Conservation (phyloP, 2,329 filamentous ascomycete genomes). For the Penicillium aurantiogriseum region DNA sequence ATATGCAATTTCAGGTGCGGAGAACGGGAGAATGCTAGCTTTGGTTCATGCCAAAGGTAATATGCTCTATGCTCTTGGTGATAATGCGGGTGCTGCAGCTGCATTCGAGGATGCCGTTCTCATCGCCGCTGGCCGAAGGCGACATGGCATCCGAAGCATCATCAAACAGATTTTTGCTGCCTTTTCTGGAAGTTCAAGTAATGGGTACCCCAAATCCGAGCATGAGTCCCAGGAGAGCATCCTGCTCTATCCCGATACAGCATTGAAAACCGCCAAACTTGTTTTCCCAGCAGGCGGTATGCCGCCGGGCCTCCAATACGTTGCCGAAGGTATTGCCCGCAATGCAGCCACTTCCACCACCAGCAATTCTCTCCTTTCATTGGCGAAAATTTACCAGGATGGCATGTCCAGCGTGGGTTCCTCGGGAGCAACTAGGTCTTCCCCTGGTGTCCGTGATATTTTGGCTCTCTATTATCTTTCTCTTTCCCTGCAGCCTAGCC, state of each 20-base stretch:
- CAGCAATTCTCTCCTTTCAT: slow-evolving; percentile 88
- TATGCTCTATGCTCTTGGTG: slow-evolving; percentile 87
- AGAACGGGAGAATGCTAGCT: slow-evolving; percentile 91
- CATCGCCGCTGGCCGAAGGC: slow-evolving; percentile 73
- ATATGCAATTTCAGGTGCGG: slow-evolving; percentile 77
- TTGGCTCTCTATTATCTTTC: slow-evolving; percentile 94
- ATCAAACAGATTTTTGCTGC: slow-evolving; percentile 75
- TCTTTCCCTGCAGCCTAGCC: slow-evolving; percentile 88
- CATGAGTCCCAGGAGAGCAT: slow-evolving; percentile 58
- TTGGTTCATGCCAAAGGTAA: slow-evolving; percentile 98
- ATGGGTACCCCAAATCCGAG: slow-evolving; percentile 40
- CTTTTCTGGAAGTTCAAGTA: slow-evolving; percentile 53
- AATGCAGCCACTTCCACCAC: slow-evolving; percentile 86
- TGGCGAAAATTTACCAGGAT: slow-evolving; percentile 98
- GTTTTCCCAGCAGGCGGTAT: slow-evolving; percentile 76
- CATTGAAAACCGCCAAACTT: slow-evolving; percentile 75
- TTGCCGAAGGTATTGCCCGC: slow-evolving; percentile 68
- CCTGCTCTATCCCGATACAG: slow-evolving; percentile 77
- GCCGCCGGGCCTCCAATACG: slow-evolving; percentile 73
- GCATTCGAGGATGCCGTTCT: slow-evolving; percentile 95
- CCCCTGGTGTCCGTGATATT: slow-evolving; percentile 84
- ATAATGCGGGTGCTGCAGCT: slow-evolving; percentile 74
- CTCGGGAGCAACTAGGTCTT: slow-evolving; percentile 57
- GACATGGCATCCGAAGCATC: slow-evolving; percentile 70
- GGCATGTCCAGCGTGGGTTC: slow-evolving; percentile 73